These are phyloP conservation scores for Rhazya stricta DNA, from an alignment of 257 asterid genomes.

Conservation along the genomic window DNA sequence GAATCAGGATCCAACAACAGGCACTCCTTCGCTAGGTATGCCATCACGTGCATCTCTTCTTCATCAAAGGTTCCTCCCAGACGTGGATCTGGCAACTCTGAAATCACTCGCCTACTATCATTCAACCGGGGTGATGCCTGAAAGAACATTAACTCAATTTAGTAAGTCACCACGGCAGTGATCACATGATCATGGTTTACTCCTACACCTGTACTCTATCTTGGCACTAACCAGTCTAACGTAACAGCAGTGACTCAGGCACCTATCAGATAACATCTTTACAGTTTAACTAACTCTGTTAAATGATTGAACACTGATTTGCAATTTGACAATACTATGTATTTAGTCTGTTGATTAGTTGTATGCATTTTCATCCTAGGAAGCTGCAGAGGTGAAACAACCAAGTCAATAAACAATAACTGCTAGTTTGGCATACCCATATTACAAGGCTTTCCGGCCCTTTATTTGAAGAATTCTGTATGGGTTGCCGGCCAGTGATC, in stretches of 20 bases:
- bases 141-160: neutral
- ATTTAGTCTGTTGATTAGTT: neutral
- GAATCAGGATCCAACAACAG: slow-evolving; percentile 84
- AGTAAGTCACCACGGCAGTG: neutral
- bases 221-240: neutral
- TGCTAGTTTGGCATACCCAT: slow-evolving; percentile 57
- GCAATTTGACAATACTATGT: neutral
- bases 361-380: slow-evolving; percentile 8
- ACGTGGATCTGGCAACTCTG: slow-evolving; percentile 78
- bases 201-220: neutral
- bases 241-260: neutral
- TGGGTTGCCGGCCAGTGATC: slow-evolving; percentile 78
- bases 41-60: slow-evolving; percentile 96
- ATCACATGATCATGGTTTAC: neutral
- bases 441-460: slow-evolving; percentile 83
- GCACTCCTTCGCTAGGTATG: slow-evolving; percentile 93
- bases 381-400: neutral
- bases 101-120: slow-evolving; percentile 69
- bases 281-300: neutral
- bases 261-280: neutral
- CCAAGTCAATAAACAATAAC: neutral
- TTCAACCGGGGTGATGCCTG: slow-evolving; percentile 83
- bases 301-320: neutral
- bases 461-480: slow-evolving; percentile 48
- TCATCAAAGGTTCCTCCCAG: slow-evolving; percentile 56